Conservation (phyloP, 2,329 filamentous ascomycete genomes). For the Daldinia eschscholtzii region DNA sequence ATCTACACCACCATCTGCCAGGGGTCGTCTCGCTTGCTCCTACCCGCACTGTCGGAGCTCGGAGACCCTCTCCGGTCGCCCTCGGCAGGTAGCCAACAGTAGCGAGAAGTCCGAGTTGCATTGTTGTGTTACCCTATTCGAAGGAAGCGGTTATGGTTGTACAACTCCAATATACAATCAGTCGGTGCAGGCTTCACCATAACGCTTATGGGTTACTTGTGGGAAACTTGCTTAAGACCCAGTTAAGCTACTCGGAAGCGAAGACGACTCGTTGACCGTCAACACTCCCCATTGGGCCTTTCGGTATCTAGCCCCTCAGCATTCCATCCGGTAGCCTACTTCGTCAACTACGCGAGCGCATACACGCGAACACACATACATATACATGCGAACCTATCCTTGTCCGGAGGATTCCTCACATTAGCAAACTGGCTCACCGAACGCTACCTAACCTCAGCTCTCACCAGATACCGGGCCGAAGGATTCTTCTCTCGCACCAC, state of each 20-base stretch:
- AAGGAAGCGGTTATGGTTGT: neutral
- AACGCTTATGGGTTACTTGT: neutral
- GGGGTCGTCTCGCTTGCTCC: neutral
- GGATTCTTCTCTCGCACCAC: neutral
- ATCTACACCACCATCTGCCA: neutral
- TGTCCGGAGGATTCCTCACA: neutral
- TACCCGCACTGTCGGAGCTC: slow-evolving; percentile 3
- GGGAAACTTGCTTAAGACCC: neutral
- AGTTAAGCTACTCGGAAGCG: neutral
- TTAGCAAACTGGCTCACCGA: slow-evolving; percentile 1
- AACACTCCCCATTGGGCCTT: neutral
- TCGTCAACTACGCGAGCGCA: neutral
- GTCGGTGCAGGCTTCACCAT: neutral
- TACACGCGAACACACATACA: neutral
- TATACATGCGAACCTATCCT: neutral
- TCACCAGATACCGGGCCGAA: slow-evolving; percentile 1
- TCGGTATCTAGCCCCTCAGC: neutral
- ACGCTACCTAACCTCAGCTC: neutral
- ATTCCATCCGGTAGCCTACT: neutral
- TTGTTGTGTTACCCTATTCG: neutral
- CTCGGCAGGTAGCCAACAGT: neutral
- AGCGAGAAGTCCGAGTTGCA: slow-evolving; percentile 1
- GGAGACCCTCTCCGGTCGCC: neutral
- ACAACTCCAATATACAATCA: neutral
- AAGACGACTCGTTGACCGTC: neutral